phyloP scores from a whole-genome alignment of 805 yeast species.

The Zygotorulaspora chibaensis region DNA sequence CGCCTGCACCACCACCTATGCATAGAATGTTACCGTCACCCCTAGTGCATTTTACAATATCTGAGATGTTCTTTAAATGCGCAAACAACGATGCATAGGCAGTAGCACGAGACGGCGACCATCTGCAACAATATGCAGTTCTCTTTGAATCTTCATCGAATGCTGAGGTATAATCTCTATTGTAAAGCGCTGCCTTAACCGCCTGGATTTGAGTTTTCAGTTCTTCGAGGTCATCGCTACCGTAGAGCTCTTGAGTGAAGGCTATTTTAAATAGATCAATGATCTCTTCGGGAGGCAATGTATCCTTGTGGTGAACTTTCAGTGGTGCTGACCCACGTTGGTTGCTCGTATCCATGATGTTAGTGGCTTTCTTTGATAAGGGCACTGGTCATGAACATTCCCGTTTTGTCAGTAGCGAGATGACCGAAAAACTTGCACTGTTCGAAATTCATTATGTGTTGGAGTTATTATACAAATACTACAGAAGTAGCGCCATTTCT shows the following conservation, averaged over 20 bases:
- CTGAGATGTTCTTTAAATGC: conserved; percentile 36
- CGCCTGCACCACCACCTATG: conserved; percentile 90
- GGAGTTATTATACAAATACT: conserved; percentile 5
- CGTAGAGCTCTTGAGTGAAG: conserved; percentile 27
- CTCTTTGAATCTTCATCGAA: conserved; percentile 61
- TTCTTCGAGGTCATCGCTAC: conserved; percentile 14
- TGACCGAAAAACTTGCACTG: neutral
- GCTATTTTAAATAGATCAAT: conserved; percentile 30
- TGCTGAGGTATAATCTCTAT: conserved; percentile 67
- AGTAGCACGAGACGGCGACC: conserved; percentile 82
- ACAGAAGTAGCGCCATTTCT: neutral
- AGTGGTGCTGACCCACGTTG: conserved; percentile 13
- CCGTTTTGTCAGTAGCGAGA: neutral
- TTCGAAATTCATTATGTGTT: neutral
- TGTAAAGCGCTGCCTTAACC: conserved; percentile 65
- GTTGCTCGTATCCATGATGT: conserved; percentile 3
- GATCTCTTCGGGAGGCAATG: conserved; percentile 31
- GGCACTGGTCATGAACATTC: neutral
- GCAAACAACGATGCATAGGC: conserved; percentile 67
- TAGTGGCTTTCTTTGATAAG: neutral
- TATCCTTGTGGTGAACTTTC: conserved; percentile 22
- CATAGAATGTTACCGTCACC: conserved; percentile 43
- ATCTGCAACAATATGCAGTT: conserved; percentile 72
- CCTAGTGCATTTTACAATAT: conserved; percentile 20
- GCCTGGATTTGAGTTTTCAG: conserved; percentile 45